Evolutionary conservation across 192 early-diverging fungal species (phyloP), one percentile per base, ranked within the genome.

Genomic region (Tieghemiomyces parasiticus): DNA sequence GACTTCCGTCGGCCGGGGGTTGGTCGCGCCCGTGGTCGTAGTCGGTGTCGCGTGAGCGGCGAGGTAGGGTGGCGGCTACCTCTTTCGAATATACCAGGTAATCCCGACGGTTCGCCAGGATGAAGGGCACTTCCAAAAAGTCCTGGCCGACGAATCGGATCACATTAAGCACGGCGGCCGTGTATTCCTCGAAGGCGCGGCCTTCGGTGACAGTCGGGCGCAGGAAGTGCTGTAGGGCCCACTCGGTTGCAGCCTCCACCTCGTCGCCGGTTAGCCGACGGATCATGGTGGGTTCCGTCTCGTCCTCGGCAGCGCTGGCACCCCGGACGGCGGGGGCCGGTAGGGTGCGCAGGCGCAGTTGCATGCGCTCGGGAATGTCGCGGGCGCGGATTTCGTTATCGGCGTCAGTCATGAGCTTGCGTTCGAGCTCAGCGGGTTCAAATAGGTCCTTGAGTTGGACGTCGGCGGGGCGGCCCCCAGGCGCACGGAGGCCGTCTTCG

Each of bases 361-460:
- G 91, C 67, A 94, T 81, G 50, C 95, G 82, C 65, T 99, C 95
- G 12, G 95, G 95, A 0, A 99, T 73, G 60, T 99, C 93, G 28
- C 76, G 76, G 3, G 81, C 66, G 30, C 91, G 84, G 62, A 99
- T 95, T 3, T 80, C 74, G 64, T 97, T 90, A 64, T 99, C 95
- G 51, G 76, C 72, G 46, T 91, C 88, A 4, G 95, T 99, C 78
- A 96, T 81, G 81, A 92, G 83, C 59, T 87, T 80, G 46, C 81
- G 87, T 28, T 77, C 86, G 47, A 99, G 72, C 69, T 90, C 91
- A 29, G 83, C 83, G 2, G 92, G 93, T 67, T 95, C 92, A 62
- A 88, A 79, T 58, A 75, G 60, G 20, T 74, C 69, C 12, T 63
- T 65, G 44, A 67, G 66, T 52, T 64, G 59, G 69, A 72, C 67